phyloP scores from a whole-genome alignment of 1,284 basidiomycete species.

The Ceraceosorus guamensis region DNA sequence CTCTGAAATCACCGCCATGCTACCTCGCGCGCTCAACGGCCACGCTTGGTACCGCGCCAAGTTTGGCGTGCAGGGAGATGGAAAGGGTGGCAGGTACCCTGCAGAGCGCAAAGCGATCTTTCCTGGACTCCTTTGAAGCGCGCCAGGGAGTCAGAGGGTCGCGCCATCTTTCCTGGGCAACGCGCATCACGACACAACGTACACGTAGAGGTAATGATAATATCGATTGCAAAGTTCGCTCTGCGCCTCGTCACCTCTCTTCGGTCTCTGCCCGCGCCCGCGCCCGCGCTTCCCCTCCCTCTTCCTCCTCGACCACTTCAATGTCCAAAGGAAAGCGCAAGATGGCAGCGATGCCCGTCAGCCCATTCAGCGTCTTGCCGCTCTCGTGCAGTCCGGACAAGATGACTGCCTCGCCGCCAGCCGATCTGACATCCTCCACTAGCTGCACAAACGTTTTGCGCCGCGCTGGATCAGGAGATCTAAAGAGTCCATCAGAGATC shows the following conservation, averaged over 20 bases:
- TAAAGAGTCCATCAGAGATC: constrained; percentile 90
- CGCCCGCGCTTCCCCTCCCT: constrained; percentile 52
- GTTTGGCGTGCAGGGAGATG: constrained; percentile 53
- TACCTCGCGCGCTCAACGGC: constrained; percentile 68
- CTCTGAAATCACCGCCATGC: constrained; percentile 65
- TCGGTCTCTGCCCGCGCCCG: no score
- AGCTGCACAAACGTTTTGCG: constrained; percentile 69
- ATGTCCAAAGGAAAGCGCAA: constrained; percentile 92
- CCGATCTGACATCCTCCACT: constrained; percentile 79
- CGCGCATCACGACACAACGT: no score
- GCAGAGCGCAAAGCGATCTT: constrained; percentile 60
- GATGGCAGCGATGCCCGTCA: constrained; percentile 92
- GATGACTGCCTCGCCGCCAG: constrained; percentile 86
- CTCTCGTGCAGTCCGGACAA: constrained; percentile 99
- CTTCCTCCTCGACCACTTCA: constrained; percentile 58
- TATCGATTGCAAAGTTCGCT: no score
- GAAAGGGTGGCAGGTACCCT: constrained; percentile 55
- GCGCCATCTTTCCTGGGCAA: no score
- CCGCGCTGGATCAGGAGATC: constrained; percentile 50
- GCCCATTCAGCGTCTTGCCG: constrained; percentile 75
- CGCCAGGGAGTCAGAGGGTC: no score
- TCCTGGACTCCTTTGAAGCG: constrained; percentile 61
- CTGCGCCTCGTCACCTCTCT: no score
- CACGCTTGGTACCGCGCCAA: constrained; percentile 71
- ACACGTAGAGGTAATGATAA: no score